Evolutionary conservation across 129 eudicot genomes (phyloP).

Genomic region (Pittosporum tobira): DNA sequence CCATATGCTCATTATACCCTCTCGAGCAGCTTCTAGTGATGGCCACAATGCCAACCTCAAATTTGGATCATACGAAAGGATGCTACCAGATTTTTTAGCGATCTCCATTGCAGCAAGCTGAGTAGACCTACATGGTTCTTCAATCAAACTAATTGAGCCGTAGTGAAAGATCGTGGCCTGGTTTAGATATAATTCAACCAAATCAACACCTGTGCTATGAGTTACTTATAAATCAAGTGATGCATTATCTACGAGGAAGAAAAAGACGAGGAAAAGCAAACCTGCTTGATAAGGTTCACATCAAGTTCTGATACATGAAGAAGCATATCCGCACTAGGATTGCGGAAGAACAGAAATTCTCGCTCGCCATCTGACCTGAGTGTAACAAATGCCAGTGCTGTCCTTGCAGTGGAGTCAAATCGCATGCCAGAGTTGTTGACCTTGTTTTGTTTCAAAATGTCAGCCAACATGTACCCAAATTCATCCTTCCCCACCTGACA

Average conservation of each 20-base stretch:
- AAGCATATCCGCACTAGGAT: conserved; percentile 70
- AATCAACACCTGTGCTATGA: background rate
- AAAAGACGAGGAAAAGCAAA: conserved; percentile 12
- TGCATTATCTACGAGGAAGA: background rate
- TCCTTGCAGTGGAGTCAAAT: conserved; percentile 48
- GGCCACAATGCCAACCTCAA: conserved; percentile 72
- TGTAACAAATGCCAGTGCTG: conserved; percentile 55
- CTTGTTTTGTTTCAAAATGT: conserved; percentile 47
- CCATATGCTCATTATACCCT: conserved; percentile 71
- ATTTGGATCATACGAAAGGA: conserved; percentile 74
- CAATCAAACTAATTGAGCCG: conserved; percentile 72
- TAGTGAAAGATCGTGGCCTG: conserved; percentile 57
- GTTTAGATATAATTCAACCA: background rate
- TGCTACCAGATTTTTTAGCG: conserved; percentile 51
- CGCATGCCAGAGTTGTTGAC: conserved; percentile 56
- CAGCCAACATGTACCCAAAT: conserved; percentile 53
- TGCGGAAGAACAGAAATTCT: conserved; percentile 51
- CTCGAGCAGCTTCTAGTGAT: conserved; percentile 65
- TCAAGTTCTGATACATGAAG: conserved; percentile 56
- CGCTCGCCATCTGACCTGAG: conserved; percentile 51
- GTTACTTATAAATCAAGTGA: background rate
- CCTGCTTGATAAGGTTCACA: conserved; percentile 41
- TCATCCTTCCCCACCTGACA: conserved; percentile 53
- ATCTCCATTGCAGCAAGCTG: conserved; percentile 68
- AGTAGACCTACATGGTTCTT: conserved; percentile 70